Base-by-base conservation (phyloP, 805 yeast species). In the Nakazawaea wyomingensis region DNA sequence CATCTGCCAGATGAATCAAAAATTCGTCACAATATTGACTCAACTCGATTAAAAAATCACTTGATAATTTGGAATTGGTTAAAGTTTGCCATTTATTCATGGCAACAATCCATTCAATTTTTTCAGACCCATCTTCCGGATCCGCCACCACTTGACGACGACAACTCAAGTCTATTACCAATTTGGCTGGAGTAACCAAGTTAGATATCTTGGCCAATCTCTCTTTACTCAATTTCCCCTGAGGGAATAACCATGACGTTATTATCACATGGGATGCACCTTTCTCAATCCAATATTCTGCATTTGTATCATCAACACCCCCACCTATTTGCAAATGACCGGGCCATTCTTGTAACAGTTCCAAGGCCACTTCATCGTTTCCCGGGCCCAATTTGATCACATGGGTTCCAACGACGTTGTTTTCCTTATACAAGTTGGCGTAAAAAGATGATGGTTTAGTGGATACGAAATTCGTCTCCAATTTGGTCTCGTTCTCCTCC, bases 81-180 rank as follows among this genome's bases (percentile, higher is more conserved):
- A 90, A 62, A 0, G 90, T 85, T 60, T 90, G 97, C 99, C 99
- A 93, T 62, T 89, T 85, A 64, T 93, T 90, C 80, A 89, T 93
- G 2, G 98, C 96, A n/a, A 93, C 99, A 28, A 83, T 74, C 99
- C 99, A 93, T 35, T 68, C 60, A 1, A 37, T 19, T 14, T 48
- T 56, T 2, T 59, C 27, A 11, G n/a, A n/a, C n/a, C n/a, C n/a
- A n/a, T n/a, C n/a, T n/a, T n/a, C n/a, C n/a, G n/a, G n/a, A n/a
- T 24, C 64, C 3, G 55, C 53, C n/a, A 54, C 56, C 4, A 55
- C 49, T 5, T 55, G 56, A 14, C 66, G 62, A 47, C 95, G 74
- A 60, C 98, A 91, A 59, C 96, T 87, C 54, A 93, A 70, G 60
- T 93, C 99, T 34, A 93, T 82, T 7, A 93, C 90, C n/a, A 93